Base-by-base conservation (phyloP, 1,139 yeast species). In the Kazachstania sp. region DNA sequence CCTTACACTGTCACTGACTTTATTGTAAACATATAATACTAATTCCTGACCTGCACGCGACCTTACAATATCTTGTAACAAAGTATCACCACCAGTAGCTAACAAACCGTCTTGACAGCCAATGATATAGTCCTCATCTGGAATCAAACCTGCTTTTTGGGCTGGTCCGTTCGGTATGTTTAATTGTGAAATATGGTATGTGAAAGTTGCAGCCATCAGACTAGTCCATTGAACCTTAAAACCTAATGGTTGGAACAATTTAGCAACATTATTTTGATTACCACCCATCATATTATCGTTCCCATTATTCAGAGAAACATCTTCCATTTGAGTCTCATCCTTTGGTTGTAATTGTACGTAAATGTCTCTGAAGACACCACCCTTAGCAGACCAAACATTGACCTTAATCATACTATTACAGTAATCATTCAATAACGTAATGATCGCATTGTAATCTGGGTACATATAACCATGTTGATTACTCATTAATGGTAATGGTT, bases 311-410 rank as follows among this genome's bases (percentile, higher is more conserved):
- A 63, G 47, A 0, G 64, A 55, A 8, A 62, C 54, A 8, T 63
- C 66, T 32, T 60, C 64, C 43, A 61, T 46, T n/a, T 50, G 50
- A 9, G 49, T 41, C 30, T 51, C 56, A 28, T 55, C 58, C 37
- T 54, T 59, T 2, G 56, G 46, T 11, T 51, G 48, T 12, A 63
- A 56, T 16, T 62, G 55, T n/a, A 65, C 9, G 47, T 62, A 62
- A 45, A 58, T 64, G 35, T 62, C 67, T 41, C 66, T 54, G 46
- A 57, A 65, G 3, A 74, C 63, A 2, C 95, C 90, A 30, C 98
- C 98, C 66, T 90, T 90, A 3, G 95, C 92, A 45, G 79, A 81
- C 95, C 96, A 92, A 3, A 88, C 81, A 44, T 78, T 81, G 39
- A 90, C 69, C 2, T 72, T 67, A n/a, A 84, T 60, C 7, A 71